Percentiles rank a stretch among this genome's conserved stretches.
These are phyloP conservation scores for Candida succiphila DNA, from an alignment of 805 yeast genomes.

Conservation along the genomic window DNA sequence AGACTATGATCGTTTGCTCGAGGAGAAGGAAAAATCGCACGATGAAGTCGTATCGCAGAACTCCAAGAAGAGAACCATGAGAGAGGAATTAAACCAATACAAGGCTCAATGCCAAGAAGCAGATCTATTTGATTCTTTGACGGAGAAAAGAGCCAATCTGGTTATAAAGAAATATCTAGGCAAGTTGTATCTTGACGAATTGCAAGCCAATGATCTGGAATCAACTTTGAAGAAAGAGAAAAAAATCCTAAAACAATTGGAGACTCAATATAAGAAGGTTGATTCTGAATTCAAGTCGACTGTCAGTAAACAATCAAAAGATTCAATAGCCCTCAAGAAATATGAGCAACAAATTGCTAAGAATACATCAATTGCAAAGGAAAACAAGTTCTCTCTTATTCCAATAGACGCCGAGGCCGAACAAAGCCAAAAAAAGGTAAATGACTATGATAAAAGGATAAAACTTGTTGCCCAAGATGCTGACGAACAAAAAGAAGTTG, in stretches of 20 bases:
- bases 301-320: constrained; percentile 34
- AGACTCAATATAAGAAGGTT: constrained; percentile 19
- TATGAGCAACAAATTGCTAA: constrained; percentile 26
- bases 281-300: constrained; percentile 14
- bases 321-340: constrained; percentile 31
- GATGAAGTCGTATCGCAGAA: constrained; percentile 55
- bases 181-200: constrained; percentile 54
- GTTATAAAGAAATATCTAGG: constrained; percentile 47
- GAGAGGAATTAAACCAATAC: constrained; percentile 68
- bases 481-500: constrained; percentile 35
- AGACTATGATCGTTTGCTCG: constrained; percentile 58
- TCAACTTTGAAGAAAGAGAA: constrained; percentile 26
- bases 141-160: constrained; percentile 35
- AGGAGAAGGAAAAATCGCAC: constrained; percentile 55
- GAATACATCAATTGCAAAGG: constrained; percentile 31
- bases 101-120: constrained; percentile 68
- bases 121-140: constrained; percentile 49
- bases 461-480: constrained; percentile 42
- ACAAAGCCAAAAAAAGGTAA: constrained; percentile 35
- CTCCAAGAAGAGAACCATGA: constrained; percentile 58
- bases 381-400: constrained; percentile 37
- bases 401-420: constrained; percentile 54
- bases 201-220: constrained; percentile 25
- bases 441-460: constrained; percentile 35
- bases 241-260: constrained; percentile 24